Base-by-base conservation (phyloP, 352 stramenopile genomes). In the Pythium angustatum region DNA sequence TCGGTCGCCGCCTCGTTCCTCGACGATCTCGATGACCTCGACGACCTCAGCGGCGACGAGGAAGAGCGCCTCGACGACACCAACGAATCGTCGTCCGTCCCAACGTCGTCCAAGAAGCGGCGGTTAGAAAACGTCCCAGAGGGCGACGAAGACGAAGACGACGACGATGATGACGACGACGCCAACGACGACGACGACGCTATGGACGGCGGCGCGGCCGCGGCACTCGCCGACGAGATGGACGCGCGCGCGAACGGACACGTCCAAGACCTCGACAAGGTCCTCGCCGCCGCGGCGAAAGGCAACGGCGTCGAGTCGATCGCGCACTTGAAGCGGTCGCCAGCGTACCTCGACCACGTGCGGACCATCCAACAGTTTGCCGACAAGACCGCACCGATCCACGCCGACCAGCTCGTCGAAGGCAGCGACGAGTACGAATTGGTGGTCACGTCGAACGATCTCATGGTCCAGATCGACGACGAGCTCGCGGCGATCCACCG, bases 401-500 rank as follows among this genome's bases (percentile, higher is more conserved):
- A 69, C 51, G 64, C 71, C 0, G 68, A 77, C 41, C 57, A 70
- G n/a, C 69, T 93, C 43, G 71, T 78, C 19, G 76, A 94, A 67
- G 85, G 88, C 34, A 81, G 68, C 11, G 62, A 57, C 24, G 87
- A 95, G 71, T 96, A 96, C 69, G 74, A 90, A 8, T 62, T 96
- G 22, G 79, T 96, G 54, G 84, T 97, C 48, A 94, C 86, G 24
- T 94, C 92, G 30, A 98, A 98, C 70, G 89, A 96, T 63, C 73
- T 97, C 44, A 94, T 98, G 77, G 81, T 93, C 51, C 81, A 96
- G 54, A 97, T 98, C 47, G 91, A 98, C 66, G 91, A 98, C 68
- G 93, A 98, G 69, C 94, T 98, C 50, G 74, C 78, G 21, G 80
- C 78, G 5, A 86, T 97, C 34, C 93, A 98, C 68, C 83, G 87